Evolutionary conservation across 441 rosid species (phyloP).

Genomic region (Eruca vesicaria): DNA sequence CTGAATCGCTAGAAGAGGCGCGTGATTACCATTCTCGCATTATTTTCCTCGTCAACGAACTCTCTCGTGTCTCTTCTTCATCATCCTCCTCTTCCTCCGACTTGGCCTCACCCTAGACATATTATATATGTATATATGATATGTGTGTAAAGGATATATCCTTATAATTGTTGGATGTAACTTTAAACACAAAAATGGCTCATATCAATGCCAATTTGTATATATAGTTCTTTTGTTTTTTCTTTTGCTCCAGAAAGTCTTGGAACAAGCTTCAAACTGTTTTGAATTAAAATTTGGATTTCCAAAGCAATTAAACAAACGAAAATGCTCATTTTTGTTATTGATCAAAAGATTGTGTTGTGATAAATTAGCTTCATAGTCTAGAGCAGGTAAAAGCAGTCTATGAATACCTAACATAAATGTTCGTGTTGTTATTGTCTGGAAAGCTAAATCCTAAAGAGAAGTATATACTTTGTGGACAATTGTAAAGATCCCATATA

Average conservation of each 20-base stretch:
- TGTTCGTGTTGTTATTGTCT: not conserved
- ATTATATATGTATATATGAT: not conserved
- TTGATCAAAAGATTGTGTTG: not conserved
- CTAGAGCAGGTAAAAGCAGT: too few species aligned
- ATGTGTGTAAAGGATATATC: not conserved
- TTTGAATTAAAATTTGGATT: not conserved
- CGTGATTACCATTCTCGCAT: constrained; percentile 64
- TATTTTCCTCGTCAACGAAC: constrained; percentile 60
- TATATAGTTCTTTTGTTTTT: not conserved
- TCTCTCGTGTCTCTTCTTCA: constrained; percentile 38
- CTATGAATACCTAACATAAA: not conserved
- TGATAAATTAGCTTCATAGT: not conserved
- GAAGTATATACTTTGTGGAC: not conserved
- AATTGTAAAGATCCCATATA: not conserved
- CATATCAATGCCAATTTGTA: constrained; percentile 3
- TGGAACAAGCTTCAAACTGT: not conserved
- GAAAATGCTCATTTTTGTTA: not conserved
- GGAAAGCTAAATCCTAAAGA: constrained; percentile 4
- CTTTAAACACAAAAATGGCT: not conserved
- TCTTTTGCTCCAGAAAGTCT: not conserved
- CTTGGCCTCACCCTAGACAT: constrained; percentile 6
- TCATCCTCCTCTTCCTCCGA: constrained; percentile 1
- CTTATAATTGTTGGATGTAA: constrained; percentile 24
- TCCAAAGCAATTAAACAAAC: not conserved
- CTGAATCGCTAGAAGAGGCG: constrained; percentile 64